These are phyloP conservation scores for Trichoderma orchidacearum DNA, from an alignment of 495 filamentous ascomycete species.

Conservation along the genomic window DNA sequence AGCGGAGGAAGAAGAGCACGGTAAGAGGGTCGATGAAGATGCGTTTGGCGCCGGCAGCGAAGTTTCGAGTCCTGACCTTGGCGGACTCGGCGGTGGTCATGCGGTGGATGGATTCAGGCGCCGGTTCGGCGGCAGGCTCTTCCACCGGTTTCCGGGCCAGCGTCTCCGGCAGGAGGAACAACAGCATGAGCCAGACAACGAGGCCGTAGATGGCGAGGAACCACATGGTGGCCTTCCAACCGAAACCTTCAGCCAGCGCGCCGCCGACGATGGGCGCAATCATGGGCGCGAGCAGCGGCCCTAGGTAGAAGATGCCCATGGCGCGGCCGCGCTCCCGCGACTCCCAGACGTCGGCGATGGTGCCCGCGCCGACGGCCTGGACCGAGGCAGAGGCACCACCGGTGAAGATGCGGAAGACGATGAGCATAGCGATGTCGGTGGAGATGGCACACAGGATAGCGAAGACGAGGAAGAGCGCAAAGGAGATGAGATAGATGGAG, in stretches of 20 bases:
- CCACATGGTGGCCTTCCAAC: slow-evolving; percentile 82
- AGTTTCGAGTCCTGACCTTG: slow-evolving; percentile 35
- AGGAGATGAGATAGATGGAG: slow-evolving; percentile 75
- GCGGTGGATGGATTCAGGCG: slow-evolving; percentile 23
- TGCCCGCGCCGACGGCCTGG: slow-evolving; percentile 86
- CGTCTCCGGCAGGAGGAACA: slow-evolving; percentile 63
- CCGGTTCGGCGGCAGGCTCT: not conserved
- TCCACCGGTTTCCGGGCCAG: slow-evolving; percentile 20
- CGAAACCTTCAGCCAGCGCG: slow-evolving; percentile 50
- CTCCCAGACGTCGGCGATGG: slow-evolving; percentile 89
- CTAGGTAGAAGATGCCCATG: slow-evolving; percentile 91
- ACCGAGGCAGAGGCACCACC: slow-evolving; percentile 81
- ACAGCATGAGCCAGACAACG: slow-evolving; percentile 42
- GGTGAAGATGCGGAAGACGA: slow-evolving; percentile 68
- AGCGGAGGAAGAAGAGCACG: slow-evolving; percentile 66
- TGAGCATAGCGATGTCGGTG: slow-evolving; percentile 68
- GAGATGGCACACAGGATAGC: slow-evolving; percentile 60
- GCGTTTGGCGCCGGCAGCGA: slow-evolving; percentile 42
- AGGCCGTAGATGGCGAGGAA: slow-evolving; percentile 71
- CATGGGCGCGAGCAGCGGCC: slow-evolving; percentile 74
- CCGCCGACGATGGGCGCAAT: slow-evolving; percentile 83
- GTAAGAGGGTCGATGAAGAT: slow-evolving; percentile 68
- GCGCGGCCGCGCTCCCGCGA: slow-evolving; percentile 62
- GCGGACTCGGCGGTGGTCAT: slow-evolving; percentile 52
- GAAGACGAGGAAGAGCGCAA: slow-evolving; percentile 68